Evolutionary conservation across 768 basidiomycete genomes (phyloP).

Genomic region (Leccinum rimulosum): DNA sequence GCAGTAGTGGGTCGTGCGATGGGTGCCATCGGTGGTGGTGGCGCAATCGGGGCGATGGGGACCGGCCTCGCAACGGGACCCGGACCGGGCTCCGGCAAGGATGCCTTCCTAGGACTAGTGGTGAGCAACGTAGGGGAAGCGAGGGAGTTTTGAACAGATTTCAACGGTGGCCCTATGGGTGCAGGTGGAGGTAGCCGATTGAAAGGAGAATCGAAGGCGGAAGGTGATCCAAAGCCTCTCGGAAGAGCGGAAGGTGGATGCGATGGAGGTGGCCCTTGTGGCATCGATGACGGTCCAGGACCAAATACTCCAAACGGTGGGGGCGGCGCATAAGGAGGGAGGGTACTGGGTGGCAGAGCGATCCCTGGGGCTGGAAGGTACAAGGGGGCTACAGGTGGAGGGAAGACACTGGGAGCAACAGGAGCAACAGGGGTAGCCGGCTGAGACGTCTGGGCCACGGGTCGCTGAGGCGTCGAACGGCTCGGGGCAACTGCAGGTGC

Average conservation of each 20-base stretch:
- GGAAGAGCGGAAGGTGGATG: conserved; percentile 56
- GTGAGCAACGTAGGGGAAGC: conserved; percentile 41
- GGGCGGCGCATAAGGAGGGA: conserved; percentile 57
- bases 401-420: conserved; percentile 35
- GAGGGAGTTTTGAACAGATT: conserved; percentile 32
- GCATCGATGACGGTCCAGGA: conserved; percentile 40
- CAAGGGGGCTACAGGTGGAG: conserved; percentile 47
- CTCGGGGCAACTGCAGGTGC: conserved; percentile 31
- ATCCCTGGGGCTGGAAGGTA: conserved; percentile 43
- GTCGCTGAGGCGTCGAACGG: conserved; percentile 38
- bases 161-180: conserved; percentile 58
- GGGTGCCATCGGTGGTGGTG: conserved; percentile 65
- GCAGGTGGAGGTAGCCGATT: conserved; percentile 42
- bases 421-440: conserved; percentile 43
- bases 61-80: conserved; percentile 58
- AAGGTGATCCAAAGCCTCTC: conserved; percentile 48
- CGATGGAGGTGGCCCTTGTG: conserved; percentile 41
- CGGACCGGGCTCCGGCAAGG: conserved; percentile 43
- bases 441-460: conserved; percentile 38
- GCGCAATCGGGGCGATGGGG: conserved; percentile 24
- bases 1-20: conserved; percentile 50
- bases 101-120: conserved; percentile 48
- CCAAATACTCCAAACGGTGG: conserved; percentile 51
- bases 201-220: conserved; percentile 52
- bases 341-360: conserved; percentile 39